These are phyloP conservation scores for Pneumocystis canis DNA, from an alignment of 1,139 yeast genomes.

Conservation along the genomic window DNA sequence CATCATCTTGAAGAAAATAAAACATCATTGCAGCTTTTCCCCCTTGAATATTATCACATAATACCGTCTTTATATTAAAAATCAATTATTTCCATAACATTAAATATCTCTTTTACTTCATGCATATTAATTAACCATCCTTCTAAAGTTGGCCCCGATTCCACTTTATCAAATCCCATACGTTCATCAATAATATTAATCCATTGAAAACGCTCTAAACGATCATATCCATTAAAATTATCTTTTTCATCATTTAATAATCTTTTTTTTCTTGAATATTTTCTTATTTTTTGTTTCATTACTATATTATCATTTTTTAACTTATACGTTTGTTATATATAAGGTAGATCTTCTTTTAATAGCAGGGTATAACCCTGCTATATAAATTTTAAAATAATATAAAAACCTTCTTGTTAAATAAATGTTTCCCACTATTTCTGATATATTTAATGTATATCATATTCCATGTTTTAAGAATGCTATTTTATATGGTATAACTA, in stretches of 20 bases:
- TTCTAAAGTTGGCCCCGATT: conserved; percentile 51
- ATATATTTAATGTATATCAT: neutral
- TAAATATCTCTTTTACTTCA: conserved; percentile 23
- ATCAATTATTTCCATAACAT: neutral
- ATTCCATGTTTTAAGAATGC: neutral
- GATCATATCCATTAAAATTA: neutral
- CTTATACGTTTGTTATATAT: no score
- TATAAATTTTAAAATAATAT: neutral
- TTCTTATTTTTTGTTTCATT: neutral
- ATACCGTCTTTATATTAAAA: neutral
- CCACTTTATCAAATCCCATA: conserved; percentile 76
- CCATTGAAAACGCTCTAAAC: neutral
- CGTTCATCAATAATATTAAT: conserved; percentile 33
- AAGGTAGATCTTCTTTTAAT: neutral
- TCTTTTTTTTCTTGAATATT: neutral
- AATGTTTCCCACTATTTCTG: neutral
- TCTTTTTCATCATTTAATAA: neutral
- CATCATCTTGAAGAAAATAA: conserved; percentile 93
- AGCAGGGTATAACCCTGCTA: no score
- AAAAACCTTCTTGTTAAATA: neutral
- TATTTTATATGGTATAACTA: conserved; percentile 1
- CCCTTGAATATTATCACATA: conserved; percentile 19
- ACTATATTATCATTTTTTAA: no score
- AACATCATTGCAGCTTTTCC: conserved; percentile 85
- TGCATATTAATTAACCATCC: conserved; percentile 83